Conservation (phyloP, 495 filamentous ascomycete species). For the Xylaria bambusicola region DNA sequence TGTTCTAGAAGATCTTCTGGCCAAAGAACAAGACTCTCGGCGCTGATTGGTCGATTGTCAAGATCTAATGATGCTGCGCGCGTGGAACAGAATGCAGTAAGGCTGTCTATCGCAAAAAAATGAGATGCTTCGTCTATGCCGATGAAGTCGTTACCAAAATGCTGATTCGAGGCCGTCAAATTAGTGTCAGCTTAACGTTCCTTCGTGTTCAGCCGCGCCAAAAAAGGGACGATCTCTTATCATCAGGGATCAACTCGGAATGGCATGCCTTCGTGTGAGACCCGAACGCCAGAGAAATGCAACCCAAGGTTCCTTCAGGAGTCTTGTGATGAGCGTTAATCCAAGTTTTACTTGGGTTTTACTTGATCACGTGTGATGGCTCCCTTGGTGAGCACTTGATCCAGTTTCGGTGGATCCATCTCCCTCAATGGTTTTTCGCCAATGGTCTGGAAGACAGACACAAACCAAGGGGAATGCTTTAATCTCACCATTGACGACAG, state of each 20-base stretch:
- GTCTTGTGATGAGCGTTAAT: constrained; percentile 6
- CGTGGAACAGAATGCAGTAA: constrained; percentile 12
- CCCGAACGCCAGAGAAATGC: constrained; percentile 37
- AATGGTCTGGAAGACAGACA: constrained; percentile 95
- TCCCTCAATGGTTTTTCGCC: constrained; percentile 95
- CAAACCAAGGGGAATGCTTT: constrained; percentile 99
- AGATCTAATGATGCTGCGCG: constrained; percentile 12
- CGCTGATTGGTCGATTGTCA: not conserved
- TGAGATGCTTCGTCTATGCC: constrained; percentile 5
- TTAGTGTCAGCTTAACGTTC: not conserved
- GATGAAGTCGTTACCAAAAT: not conserved
- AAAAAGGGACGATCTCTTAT: constrained; percentile 20
- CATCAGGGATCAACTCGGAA: constrained; percentile 13
- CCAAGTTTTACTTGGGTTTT: not conserved
- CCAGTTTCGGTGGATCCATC: constrained; percentile 64
- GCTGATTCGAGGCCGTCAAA: constrained; percentile 9
- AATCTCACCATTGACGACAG: constrained; percentile 77
- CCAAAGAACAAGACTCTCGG: not conserved
- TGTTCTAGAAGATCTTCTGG: constrained; percentile 12
- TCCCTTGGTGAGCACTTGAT: constrained; percentile 45
- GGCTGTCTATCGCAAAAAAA: constrained; percentile 16
- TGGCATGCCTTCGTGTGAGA: constrained; percentile 20
- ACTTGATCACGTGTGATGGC: constrained; percentile 33
- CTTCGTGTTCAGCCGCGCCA: not conserved
- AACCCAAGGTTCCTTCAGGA: constrained; percentile 19